Base-by-base conservation (phyloP, 345 rosid genomes). In the Eucalyptus sp. region DNA sequence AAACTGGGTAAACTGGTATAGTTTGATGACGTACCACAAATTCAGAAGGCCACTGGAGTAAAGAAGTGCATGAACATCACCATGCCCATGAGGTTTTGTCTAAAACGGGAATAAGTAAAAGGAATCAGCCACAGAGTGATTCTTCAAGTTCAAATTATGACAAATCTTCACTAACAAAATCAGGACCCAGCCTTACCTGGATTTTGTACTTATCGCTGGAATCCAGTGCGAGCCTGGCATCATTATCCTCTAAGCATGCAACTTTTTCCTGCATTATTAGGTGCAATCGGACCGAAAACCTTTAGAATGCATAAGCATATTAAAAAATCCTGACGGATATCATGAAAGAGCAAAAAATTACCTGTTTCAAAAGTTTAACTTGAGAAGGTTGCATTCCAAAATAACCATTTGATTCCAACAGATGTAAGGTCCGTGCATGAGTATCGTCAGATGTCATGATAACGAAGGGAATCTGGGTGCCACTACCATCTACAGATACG, bases 71-170 rank as follows among this genome's bases (percentile, higher is more conserved):
- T 98, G 99, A 58, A 97, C 99, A 92, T 98, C 98, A 33, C 99
- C 99, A 88, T 98, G 99, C 90, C 99, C 99, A 92, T 98, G 98
- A 88, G 99, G 99, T 90, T 98, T 98, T 50, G 98, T 98, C 99
- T 98, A 87, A 29, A 90, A 91, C 64, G 50, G 80, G 48, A 87
- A 88, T 86, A 64, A 88, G 86, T 76, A 56, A 86, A 87, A 25
- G 46, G 68, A 87, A 37, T 68, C n/a, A n/a, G 83, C 83, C 83
- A 37, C 24, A 76, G 27, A 76, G 83, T 41, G 37, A 68, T 68
- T 68, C 83, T 76, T 37, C 83, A 41, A 37, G 48, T 37, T 76
- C 83, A 37, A 51, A 49, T 62, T 85, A 76, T 10, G 10, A 17
- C 6, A 15, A 44, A 50, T 33, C 16, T 81, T 52, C 52, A 76